phyloP scores from a whole-genome alignment of 2,329 filamentous ascomycete species.

The Pezicula neosporulosa region DNA sequence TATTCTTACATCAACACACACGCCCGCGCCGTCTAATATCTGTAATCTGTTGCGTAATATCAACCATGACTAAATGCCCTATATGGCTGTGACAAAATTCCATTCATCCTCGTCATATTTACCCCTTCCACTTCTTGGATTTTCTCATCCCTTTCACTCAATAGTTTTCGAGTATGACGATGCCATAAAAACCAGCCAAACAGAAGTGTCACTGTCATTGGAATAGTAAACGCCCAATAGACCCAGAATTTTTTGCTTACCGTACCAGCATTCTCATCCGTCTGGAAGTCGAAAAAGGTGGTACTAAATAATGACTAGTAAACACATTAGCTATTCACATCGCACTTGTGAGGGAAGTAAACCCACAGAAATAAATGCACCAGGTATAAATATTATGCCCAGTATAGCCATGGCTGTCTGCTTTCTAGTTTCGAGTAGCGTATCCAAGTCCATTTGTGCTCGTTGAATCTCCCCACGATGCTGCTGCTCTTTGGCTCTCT shows the following conservation, averaged over 20 bases:
- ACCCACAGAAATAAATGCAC: constrained; percentile 3
- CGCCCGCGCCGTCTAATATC: no score
- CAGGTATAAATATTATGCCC: constrained; percentile 5
- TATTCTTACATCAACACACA: no score
- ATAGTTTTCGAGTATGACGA: no score
- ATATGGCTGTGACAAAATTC: no score
- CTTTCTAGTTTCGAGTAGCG: constrained; percentile 3
- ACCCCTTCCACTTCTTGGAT: no score
- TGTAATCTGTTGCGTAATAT: no score
- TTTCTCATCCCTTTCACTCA: no score
- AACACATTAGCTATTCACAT: no score
- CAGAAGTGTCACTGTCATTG: background rate
- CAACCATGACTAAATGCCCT: no score
- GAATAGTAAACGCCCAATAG: background rate
- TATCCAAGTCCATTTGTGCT: constrained; percentile 2
- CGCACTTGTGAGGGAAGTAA: background rate
- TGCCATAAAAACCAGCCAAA: background rate
- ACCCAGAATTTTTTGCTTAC: background rate
- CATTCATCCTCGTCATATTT: no score
- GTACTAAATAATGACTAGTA: background rate
- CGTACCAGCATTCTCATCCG: background rate
- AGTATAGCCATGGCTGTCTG: constrained; percentile 6
- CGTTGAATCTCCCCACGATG: constrained; percentile 2
- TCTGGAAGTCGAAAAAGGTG: background rate
- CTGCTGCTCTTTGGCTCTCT: background rate